Conservation (phyloP, 2,329 filamentous ascomycete species). For the Lasiodiplodia citricola region DNA sequence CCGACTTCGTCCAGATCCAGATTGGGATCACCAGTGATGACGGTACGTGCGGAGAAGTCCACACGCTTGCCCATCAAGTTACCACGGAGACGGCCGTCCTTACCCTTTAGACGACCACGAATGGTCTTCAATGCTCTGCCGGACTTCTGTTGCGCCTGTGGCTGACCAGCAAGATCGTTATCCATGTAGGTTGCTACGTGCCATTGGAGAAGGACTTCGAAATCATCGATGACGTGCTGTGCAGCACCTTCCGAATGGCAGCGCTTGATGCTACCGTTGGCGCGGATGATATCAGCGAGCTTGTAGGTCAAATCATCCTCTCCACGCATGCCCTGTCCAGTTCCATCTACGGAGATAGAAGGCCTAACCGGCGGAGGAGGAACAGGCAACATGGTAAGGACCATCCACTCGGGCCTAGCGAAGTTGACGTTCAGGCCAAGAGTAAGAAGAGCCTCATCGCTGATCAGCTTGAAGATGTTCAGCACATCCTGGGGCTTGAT, state of each 20-base stretch:
- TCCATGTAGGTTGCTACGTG: conserved; percentile 99
- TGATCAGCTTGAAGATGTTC: conserved; percentile 84
- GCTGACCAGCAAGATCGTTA: conserved; percentile 96
- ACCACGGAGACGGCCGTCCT: conserved; percentile 95
- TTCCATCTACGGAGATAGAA: conserved; percentile 96
- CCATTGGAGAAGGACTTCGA: conserved; percentile 90
- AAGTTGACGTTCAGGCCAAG: conserved; percentile 95
- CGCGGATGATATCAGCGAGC: conserved; percentile 95
- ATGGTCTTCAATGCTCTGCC: conserved; percentile 97
- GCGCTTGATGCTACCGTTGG: conserved; percentile 91
- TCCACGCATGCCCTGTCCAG: conserved; percentile 86
- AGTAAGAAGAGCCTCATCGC: conserved; percentile 77
- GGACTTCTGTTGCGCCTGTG: conserved; percentile 94
- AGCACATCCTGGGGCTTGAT: conserved; percentile 86
- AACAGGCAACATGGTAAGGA: conserved; percentile 91
- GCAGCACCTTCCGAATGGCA: conserved; percentile 91
- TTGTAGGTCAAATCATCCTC: conserved; percentile 99
- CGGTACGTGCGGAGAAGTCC: conserved; percentile 98
- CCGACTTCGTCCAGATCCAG: conserved; percentile 96
- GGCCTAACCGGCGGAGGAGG: conserved; percentile 94
- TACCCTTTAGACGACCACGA: conserved; percentile 95
- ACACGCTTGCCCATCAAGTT: conserved; percentile 99
- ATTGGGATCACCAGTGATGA: conserved; percentile 98
- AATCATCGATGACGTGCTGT: conserved; percentile 87
- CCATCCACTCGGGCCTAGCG: conserved; percentile 97